Conservation (phyloP, 140 eudicot genomes). For the Stevia rebaudiana region DNA sequence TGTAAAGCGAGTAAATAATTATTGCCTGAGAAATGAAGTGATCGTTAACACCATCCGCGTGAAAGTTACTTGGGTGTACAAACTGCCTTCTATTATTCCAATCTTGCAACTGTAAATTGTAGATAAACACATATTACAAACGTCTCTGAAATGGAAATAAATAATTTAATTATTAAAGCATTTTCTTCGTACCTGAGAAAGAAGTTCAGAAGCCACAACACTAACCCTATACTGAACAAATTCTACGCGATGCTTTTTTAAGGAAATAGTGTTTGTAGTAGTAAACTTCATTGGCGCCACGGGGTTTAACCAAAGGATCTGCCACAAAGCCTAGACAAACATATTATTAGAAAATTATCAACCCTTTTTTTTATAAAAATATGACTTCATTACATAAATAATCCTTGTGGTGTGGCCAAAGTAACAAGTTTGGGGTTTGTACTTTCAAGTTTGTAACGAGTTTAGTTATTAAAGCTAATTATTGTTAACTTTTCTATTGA, state of each 20-base stretch:
- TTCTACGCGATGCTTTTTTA: slow-evolving; percentile 66
- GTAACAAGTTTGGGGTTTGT: too few species aligned
- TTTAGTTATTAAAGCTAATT: too few species aligned
- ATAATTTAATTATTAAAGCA: slow-evolving; percentile 7
- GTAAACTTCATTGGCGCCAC: slow-evolving; percentile 43
- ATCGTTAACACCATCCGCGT: slow-evolving; percentile 93
- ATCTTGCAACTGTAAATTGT: slow-evolving; percentile 72
- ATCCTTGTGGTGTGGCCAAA: too few species aligned
- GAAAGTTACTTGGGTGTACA: slow-evolving; percentile 75
- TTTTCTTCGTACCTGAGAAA: slow-evolving; percentile 65
- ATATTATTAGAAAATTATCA: too few species aligned
- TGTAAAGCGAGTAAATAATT: slow-evolving; percentile 9
- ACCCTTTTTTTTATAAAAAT: too few species aligned
- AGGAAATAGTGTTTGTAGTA: slow-evolving; percentile 29
- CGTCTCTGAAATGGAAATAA: slow-evolving; percentile 1
- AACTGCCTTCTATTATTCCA: slow-evolving; percentile 96
- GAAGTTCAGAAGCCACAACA: slow-evolving; percentile 75
- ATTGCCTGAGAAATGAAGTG: slow-evolving; percentile 79
- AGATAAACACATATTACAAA: slow-evolving; percentile 19
- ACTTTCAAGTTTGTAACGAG: too few species aligned
- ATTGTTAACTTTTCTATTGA: too few species aligned
- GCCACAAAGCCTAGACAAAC: slow-evolving; percentile 76
- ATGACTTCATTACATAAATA: too few species aligned
- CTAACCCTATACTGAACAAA: slow-evolving; percentile 76
- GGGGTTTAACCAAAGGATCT: slow-evolving; percentile 89